Evolutionary conservation across 2,329 filamentous ascomycete species (phyloP), one percentile per base, ranked within the genome.

Genomic region (Neodidymelliopsis sp.): DNA sequence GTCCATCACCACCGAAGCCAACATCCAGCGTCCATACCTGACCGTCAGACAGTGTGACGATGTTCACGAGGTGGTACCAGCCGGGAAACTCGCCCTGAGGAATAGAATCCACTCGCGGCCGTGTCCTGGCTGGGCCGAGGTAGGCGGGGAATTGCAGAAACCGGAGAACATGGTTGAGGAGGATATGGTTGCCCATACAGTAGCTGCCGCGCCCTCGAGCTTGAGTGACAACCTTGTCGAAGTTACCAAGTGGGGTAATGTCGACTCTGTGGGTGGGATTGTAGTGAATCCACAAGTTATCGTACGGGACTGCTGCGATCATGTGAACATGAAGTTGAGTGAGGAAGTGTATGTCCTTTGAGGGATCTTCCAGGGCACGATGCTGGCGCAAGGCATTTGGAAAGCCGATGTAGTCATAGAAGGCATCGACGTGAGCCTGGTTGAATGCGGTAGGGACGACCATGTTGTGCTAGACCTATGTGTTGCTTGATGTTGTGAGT

Each of bases 1-100:
- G 76, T 6, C 82, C 81, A 59, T 85, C 82, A 15, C 81, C 82
- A 35, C 86, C 86, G 61, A 89, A 89, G 4, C 80, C 83, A 9
- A 86, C 82, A 63, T 89, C 87, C 8, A 83, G 67, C 61, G 80
- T 71, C 69, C 80, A 85, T 47, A 75, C 73, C 20, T 76, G 75
- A 28, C 74, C 74, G 5, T 75, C 71, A 16, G 75, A 64, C 24
- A 89, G 73, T 1, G 77, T 81, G 30, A 87, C 78, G 41, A 88
- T 82, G 57, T 84, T 81, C 34, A 87, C 76, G 62, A 87, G 81
- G 66, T 88, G 85, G 11, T 78, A 74, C 83, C 82, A 79, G 18
- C 80, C 75, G 0, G 70, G 63, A 63, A 76, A 85, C 12, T 74
- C 70, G 13, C 74, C 74, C 34, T 68, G 57, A 60, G 65, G 58